phyloP scores from a whole-genome alignment of 202 grass and related monocot genomes.

The Cymbopogon flexuosus region DNA sequence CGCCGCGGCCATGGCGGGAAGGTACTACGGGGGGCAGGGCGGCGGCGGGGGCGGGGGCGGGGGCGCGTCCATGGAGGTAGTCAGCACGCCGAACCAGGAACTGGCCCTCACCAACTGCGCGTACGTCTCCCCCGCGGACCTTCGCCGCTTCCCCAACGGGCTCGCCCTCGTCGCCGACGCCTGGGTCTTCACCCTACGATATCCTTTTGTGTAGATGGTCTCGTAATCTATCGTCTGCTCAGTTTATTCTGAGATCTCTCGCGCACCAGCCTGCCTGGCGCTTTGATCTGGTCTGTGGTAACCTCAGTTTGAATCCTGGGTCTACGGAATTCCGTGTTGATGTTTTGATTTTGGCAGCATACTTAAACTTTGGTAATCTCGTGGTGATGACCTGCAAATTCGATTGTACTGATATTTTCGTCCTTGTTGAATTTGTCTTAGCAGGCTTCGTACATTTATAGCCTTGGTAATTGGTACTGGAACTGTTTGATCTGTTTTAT shows the following conservation, averaged over 20 bases:
- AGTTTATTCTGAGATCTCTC: neutral
- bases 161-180: conserved; percentile 58
- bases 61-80: conserved; percentile 54
- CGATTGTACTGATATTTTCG: neutral
- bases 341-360: neutral
- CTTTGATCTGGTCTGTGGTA: conserved; percentile 31
- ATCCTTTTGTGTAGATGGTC: conserved; percentile 55
- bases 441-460: neutral
- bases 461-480: neutral
- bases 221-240: neutral
- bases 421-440: neutral
- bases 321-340: neutral
- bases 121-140: conserved; percentile 58
- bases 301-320: neutral
- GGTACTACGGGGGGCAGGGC: conserved; percentile 45
- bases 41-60: neutral
- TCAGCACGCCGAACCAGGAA: conserved; percentile 85
- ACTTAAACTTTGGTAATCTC: neutral
- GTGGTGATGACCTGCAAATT: neutral
- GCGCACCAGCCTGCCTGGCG: neutral
- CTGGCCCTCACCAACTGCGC: conserved; percentile 88
- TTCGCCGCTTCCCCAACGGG: conserved; percentile 48
- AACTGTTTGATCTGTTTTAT: neutral
- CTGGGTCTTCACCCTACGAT: conserved; percentile 79
- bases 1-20: conserved; percentile 56